Percentiles rank a stretch among this genome's conserved stretches.
Evolutionary conservation across 176 grass and related monocot species (phyloP).

Genomic region (Coix lacrymajobi): DNA sequence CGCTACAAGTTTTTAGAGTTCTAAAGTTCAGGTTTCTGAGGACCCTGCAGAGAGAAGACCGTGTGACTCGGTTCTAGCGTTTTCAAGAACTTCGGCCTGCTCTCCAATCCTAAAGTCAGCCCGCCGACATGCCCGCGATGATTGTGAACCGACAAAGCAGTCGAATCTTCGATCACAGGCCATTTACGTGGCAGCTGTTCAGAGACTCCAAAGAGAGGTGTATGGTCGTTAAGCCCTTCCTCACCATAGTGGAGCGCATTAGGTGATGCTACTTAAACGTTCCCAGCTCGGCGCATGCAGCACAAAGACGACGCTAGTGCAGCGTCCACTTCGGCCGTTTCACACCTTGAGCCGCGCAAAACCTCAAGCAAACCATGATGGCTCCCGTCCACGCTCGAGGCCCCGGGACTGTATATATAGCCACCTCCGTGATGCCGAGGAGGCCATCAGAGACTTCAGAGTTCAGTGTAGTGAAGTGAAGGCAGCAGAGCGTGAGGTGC

Average conservation of each 20-base stretch:
- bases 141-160: neutral
- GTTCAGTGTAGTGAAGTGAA: neutral
- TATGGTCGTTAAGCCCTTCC: constrained; percentile 18
- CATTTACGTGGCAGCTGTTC: constrained; percentile 25
- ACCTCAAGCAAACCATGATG: constrained; percentile 29
- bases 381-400: neutral
- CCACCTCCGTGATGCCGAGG: neutral
- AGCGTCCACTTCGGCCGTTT: constrained; percentile 18
- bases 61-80: constrained; percentile 12
- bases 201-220: neutral
- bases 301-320: constrained; percentile 23
- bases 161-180: constrained; percentile 10
- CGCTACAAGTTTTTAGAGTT: neutral
- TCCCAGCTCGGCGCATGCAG: constrained; percentile 8
- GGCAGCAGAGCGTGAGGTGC: neutral
- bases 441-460: neutral
- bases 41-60: neutral
- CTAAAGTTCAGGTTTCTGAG: neutral
- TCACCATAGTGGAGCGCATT: constrained; percentile 41
- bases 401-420: constrained; percentile 30
- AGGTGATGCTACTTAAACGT: constrained; percentile 34
- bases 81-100: constrained; percentile 22
- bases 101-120: neutral
- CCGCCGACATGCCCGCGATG: constrained; percentile 13
- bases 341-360: constrained; percentile 23